Base-by-base conservation (phyloP, 371 early-diverging fungal species). In the Capniomyces stellatus region DNA sequence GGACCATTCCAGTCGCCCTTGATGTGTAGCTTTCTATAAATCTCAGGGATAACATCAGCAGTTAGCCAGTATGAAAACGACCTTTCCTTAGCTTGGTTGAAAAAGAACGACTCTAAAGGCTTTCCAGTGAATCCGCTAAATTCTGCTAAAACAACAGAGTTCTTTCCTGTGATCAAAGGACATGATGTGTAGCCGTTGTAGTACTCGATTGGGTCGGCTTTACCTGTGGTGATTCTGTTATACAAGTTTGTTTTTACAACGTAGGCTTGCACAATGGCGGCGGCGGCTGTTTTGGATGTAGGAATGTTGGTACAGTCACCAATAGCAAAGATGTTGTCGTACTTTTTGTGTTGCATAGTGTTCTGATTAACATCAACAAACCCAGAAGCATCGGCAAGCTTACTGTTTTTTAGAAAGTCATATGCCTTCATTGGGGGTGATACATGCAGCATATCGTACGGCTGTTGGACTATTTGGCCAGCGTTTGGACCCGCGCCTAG, bases 201-300 rank as follows among this genome's bases (percentile, higher is more conserved):
- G 47, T 63, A 58, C 1, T 59, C 71, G n/a, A 74, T 69, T 6
- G 70, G 66, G 3, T 66, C 66, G 23, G 51, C 56, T 1, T 57
- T 56, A 30, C 74, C 76, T 13, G 12, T 40, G 50, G 69, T 61
- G 50, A 87, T 71, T 53, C 79, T 78, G 42, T 73, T 71, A 54
- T 85, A 71, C 62, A 90, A 63, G 66, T 90, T 89, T 61, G 71
- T 67, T 64, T 77, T 82, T 29, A 86, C 60, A 0, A 87, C 84
- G 22, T 71, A 76, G 2, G 87, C 78, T 70, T 90, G 82, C 30
- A 75, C 77, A 4, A 89, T 80, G 52, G 84, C 85, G 19, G 91
- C 90, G 19, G 89, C 89, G 0, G 88, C 89, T 0, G 91, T 90
- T 72, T 90, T 89, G 60, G 85, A 85, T 0, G 89, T 89, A n/a